Percentiles rank a stretch among this genome's conserved stretches.
Evolutionary conservation across 2,329 filamentous ascomycete species (phyloP).

Genomic region (Arthrobotrys pseudoclavata): DNA sequence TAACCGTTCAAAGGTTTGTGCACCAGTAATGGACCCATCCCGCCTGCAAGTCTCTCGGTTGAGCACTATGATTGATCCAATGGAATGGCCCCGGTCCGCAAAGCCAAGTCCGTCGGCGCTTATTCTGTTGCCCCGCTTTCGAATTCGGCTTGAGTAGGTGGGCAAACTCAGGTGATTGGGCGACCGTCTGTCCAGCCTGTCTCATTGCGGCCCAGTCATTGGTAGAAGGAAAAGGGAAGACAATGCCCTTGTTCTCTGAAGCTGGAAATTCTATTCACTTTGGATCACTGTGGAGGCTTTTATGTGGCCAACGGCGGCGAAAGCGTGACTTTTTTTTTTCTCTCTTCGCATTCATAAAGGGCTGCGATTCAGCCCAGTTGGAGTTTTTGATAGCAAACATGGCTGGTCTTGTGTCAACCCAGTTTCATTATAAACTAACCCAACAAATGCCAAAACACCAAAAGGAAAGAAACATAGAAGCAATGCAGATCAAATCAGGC

Average conservation of each 20-base stretch:
- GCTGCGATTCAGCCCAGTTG: constrained; percentile 15
- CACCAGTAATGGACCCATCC: constrained; percentile 51
- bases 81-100: constrained; percentile 42
- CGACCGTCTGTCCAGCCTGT: constrained; percentile 29
- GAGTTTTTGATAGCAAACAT: constrained; percentile 42
- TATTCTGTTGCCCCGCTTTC: constrained; percentile 48
- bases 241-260: constrained; percentile 51
- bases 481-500: constrained; percentile 12
- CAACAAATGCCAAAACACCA: constrained; percentile 16
- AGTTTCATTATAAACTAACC: constrained; percentile 41
- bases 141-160: constrained; percentile 44
- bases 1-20: constrained; percentile 57
- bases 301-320: constrained; percentile 20
- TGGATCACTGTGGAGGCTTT: constrained; percentile 16
- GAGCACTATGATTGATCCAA: constrained; percentile 58
- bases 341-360: constrained; percentile 21
- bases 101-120: constrained; percentile 55
- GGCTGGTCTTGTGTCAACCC: constrained; percentile 46
- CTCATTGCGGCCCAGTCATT: constrained; percentile 43
- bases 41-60: constrained; percentile 58
- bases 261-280: constrained; percentile 32
- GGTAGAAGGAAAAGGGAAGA: constrained; percentile 24
- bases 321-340: constrained; percentile 6
- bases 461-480: constrained; percentile 13
- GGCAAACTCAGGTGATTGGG: constrained; percentile 58